Conservation (phyloP, 805 yeast genomes). For the Barnettozyma wickerhamii region DNA sequence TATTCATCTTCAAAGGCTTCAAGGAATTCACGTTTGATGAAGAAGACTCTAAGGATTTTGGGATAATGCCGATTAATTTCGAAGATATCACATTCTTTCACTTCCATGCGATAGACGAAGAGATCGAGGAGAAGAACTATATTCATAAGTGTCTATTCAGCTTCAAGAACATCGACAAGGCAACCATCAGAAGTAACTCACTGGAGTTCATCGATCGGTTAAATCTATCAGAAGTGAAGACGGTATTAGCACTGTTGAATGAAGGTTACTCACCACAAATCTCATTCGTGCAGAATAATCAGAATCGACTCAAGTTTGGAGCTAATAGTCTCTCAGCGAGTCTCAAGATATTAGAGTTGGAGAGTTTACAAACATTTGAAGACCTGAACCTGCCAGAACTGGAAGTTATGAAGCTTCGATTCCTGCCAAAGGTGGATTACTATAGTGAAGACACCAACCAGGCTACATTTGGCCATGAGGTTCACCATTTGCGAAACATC, state of each 20-base stretch:
- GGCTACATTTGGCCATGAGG: not conserved
- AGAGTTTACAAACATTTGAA: not conserved
- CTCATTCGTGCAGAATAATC: not conserved
- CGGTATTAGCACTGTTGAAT: not conserved
- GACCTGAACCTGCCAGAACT: not conserved
- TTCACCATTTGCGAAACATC: not conserved
- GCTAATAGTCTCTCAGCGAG: not conserved
- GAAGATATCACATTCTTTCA: not conserved
- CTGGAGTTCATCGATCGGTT: not conserved
- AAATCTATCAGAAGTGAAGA: not conserved
- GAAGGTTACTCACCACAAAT: not conserved
- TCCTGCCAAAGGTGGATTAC: not conserved
- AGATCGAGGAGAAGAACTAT: not conserved
- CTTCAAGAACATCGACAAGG: not conserved
- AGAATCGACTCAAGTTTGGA: not conserved
- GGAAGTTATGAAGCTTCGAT: not conserved
- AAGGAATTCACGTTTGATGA: not conserved
- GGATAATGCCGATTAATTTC: not conserved
- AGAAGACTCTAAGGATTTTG: not conserved
- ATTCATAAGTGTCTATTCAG: not conserved
- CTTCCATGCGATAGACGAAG: not conserved
- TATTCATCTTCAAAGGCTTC: not conserved
- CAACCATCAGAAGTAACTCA: not conserved
- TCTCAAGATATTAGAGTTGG: not conserved
- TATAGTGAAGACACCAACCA: not conserved